Percentiles rank a stretch among this genome's conserved stretches.
Evolutionary conservation across 352 stramenopile species (phyloP).

Genomic region (Phytophthora pseudosyringae): DNA sequence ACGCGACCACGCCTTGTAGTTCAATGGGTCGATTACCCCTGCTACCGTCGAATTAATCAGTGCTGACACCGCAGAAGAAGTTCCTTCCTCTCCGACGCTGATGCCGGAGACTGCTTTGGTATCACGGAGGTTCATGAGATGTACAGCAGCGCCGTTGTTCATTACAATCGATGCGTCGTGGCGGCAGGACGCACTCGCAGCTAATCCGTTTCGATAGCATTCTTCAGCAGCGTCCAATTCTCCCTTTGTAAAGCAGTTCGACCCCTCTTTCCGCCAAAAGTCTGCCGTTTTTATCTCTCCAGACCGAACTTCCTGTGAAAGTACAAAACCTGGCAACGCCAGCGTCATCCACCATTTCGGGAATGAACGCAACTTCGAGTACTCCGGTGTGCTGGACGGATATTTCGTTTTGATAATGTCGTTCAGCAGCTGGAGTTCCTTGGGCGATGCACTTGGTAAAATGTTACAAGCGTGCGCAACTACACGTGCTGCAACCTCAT

Average conservation of each 20-base stretch:
- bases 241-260: not conserved
- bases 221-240: not conserved
- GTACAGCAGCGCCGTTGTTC: slow-evolving; percentile 1
- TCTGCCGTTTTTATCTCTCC: not conserved
- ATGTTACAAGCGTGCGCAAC: too few species aligned
- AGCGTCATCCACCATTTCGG: not conserved
- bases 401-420: not conserved
- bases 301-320: not conserved
- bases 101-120: not conserved
- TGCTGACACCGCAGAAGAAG: not conserved
- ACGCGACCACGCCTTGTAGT: not conserved
- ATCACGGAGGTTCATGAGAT: not conserved
- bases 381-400: not conserved
- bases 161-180: not conserved
- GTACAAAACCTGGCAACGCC: not conserved
- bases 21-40: not conserved
- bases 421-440: not conserved
- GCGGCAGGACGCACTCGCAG: not conserved
- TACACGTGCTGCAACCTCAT: too few species aligned
- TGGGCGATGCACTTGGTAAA: not conserved
- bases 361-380: not conserved
- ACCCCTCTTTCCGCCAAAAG: not conserved
- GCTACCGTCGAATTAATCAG: not conserved
- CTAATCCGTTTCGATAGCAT: not conserved
- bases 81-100: not conserved